Conservation (phyloP, 345 rosid genomes). For the Acer campestre region DNA sequence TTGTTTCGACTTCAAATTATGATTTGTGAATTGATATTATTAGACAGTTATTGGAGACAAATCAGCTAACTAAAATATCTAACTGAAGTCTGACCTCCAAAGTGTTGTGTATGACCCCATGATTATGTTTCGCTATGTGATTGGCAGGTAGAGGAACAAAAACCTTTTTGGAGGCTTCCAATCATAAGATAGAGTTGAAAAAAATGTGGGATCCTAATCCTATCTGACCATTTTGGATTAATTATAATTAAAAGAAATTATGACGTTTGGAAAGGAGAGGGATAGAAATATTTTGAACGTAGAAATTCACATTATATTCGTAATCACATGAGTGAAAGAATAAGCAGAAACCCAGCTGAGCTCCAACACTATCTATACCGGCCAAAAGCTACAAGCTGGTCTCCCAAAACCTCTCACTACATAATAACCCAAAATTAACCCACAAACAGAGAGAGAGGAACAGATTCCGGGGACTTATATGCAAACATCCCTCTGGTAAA, state of each 20-base stretch:
- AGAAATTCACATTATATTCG: neutral
- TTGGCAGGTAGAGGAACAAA: too few species aligned
- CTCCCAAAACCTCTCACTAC: constrained; percentile 42
- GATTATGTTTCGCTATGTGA: too few species aligned
- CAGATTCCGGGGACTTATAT: constrained; percentile 73
- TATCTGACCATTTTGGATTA: too few species aligned
- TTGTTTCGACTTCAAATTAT: too few species aligned
- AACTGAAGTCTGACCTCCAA: too few species aligned
- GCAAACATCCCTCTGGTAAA: constrained; percentile 73
- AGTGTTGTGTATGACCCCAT: too few species aligned
- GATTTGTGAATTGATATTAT: neutral
- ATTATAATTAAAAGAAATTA: too few species aligned
- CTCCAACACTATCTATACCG: constrained; percentile 46
- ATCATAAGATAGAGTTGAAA: too few species aligned
- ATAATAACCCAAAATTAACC: constrained; percentile 21
- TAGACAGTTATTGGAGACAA: constrained; percentile 3
- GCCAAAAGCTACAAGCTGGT: constrained; percentile 68
- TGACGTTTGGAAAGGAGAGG: too few species aligned
- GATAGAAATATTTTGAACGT: constrained; percentile 4
- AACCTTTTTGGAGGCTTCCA: too few species aligned
- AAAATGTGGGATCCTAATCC: too few species aligned
- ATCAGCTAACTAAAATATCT: neutral
- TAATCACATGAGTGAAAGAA: constrained; percentile 40
- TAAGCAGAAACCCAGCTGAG: constrained; percentile 71
- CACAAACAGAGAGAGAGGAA: constrained; percentile 47